Evolutionary conservation across 208 protist species (phyloP).

Genomic region (Endotrypanum monterogeii): DNA sequence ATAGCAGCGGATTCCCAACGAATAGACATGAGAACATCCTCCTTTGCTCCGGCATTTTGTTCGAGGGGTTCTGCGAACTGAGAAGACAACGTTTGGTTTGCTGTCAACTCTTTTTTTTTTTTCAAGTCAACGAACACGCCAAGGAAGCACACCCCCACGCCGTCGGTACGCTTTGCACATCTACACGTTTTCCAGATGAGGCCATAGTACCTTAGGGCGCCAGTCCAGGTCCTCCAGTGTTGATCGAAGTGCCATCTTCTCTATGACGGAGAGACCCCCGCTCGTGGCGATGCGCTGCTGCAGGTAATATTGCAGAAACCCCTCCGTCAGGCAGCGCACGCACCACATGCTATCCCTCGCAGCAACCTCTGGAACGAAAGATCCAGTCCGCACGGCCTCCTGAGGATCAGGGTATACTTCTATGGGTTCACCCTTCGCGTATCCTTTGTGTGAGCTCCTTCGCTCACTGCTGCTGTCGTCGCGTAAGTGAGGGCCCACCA

Average conservation of each 20-base stretch:
- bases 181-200: constrained; percentile 4
- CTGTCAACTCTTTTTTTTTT: not conserved
- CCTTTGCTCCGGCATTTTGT: too few relatives aligned
- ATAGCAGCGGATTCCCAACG: too few relatives aligned
- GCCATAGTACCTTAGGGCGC: constrained; percentile 25
- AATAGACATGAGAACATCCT: too few relatives aligned
- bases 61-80: too few relatives aligned
- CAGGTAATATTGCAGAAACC: constrained; percentile 30
- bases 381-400: not conserved
- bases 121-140: not conserved
- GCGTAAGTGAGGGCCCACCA: constrained; percentile 16
- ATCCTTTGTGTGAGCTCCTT: not conserved
- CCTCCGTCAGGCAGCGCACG: constrained; percentile 31
- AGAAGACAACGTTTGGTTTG: too few relatives aligned
- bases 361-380: not conserved
- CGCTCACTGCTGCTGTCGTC: not conserved
- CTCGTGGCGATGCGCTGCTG: constrained; percentile 13
- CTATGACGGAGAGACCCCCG: constrained; percentile 22
- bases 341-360: constrained; percentile 24
- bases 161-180: not conserved
- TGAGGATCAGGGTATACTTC: not conserved
- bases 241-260: constrained; percentile 28
- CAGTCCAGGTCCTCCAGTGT: constrained; percentile 33
- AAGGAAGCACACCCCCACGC: not conserved
- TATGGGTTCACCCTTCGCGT: not conserved